phyloP scores from a whole-genome alignment of 169 alveolate species.

The Plasmodium yoelii region DNA sequence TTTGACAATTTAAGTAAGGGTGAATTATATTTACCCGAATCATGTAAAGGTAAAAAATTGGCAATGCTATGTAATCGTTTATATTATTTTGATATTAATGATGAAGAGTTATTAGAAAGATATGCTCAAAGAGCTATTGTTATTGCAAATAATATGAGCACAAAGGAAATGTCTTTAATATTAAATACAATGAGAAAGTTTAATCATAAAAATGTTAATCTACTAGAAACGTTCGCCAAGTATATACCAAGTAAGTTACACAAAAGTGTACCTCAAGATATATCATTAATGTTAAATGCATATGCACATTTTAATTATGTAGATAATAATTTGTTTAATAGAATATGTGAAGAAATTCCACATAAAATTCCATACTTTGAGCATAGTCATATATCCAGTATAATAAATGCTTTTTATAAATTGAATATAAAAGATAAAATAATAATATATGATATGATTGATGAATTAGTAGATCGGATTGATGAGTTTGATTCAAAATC shows the following conservation, averaged over 20 bases:
- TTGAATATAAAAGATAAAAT: slow-evolving; percentile 67
- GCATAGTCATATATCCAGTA: slow-evolving; percentile 54
- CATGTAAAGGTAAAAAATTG: slow-evolving; percentile 60
- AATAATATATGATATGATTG: slow-evolving; percentile 53
- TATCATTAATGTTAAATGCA: slow-evolving; percentile 68
- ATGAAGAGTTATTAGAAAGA: slow-evolving; percentile 65
- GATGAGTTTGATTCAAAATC: slow-evolving; percentile 72
- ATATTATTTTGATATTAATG: slow-evolving; percentile 70
- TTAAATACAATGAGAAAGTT: slow-evolving; percentile 72
- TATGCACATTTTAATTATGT: slow-evolving; percentile 67
- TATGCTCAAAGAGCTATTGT: slow-evolving; percentile 76
- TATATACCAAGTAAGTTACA: slow-evolving; percentile 71
- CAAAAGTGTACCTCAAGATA: slow-evolving; percentile 74
- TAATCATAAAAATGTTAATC: slow-evolving; percentile 59
- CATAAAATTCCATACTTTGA: slow-evolving; percentile 63
- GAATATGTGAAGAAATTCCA: slow-evolving; percentile 77
- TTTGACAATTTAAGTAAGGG: slow-evolving; percentile 69
- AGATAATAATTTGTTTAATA: slow-evolving; percentile 56
- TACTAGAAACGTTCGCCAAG: slow-evolving; percentile 65
- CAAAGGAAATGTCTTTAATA: slow-evolving; percentile 70
- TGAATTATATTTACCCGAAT: slow-evolving; percentile 70
- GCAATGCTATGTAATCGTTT: slow-evolving; percentile 75
- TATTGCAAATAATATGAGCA: slow-evolving; percentile 53
- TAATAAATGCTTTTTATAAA: slow-evolving; percentile 60
- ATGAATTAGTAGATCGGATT: slow-evolving; percentile 56